phyloP scores from a whole-genome alignment of 2,329 filamentous ascomycete species.

The Calonectria hawksworthii region DNA sequence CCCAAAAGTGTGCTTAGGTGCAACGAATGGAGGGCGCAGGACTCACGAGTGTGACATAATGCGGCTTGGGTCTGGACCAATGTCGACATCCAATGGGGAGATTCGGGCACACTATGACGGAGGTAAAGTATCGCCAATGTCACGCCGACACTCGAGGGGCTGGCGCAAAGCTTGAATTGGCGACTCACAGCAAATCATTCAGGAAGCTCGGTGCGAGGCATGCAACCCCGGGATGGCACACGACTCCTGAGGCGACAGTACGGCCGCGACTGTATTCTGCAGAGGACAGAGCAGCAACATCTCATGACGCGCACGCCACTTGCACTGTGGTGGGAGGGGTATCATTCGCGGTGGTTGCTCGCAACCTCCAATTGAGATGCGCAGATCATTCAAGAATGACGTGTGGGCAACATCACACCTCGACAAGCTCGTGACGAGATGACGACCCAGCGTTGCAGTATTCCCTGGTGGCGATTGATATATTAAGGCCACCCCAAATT shows the following conservation, averaged over 20 bases:
- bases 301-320: slow-evolving; percentile 18
- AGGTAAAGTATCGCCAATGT: slow-evolving; percentile 1
- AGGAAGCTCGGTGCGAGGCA: not conserved
- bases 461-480: slow-evolving; percentile 18
- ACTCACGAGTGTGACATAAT: slow-evolving; percentile 12
- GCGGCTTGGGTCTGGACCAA: not conserved
- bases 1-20: not conserved
- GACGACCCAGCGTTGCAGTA: slow-evolving; percentile 34
- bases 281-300: not conserved
- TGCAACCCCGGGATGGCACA: not conserved
- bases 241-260: not conserved
- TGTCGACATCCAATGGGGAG: not conserved
- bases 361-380: slow-evolving; percentile 34
- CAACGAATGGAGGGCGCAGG: not conserved
- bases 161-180: slow-evolving; percentile 11
- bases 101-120: not conserved
- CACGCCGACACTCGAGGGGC: not conserved
- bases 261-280: not conserved
- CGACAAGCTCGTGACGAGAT: slow-evolving; percentile 27
- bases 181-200: not conserved
- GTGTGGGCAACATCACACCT: slow-evolving; percentile 43
- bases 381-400: slow-evolving; percentile 39
- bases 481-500: slow-evolving; percentile 31
- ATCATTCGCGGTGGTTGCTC: slow-evolving; percentile 26
- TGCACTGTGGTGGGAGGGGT: slow-evolving; percentile 45